Evolutionary conservation across 1,284 basidiomycete species (phyloP).

Genomic region (Megacollybia platyphylla): DNA sequence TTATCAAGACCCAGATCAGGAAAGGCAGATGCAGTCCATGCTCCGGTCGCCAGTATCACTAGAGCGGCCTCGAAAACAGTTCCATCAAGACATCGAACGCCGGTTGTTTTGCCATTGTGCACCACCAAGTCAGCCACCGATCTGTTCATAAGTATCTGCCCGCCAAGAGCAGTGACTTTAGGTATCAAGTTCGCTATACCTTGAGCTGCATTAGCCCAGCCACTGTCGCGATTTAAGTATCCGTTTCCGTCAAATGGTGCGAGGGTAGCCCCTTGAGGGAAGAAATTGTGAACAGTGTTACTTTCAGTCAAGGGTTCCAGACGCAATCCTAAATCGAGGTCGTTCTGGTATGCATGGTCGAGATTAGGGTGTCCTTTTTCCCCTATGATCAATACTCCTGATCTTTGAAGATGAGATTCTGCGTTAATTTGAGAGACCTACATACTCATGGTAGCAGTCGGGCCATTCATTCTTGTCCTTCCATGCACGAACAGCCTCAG

Average conservation of each 20-base stretch:
- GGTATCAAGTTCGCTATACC: conserved; percentile 48
- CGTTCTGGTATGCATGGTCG: conserved; percentile 43
- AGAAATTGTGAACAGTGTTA: conserved; percentile 26
- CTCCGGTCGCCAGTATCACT: conserved; percentile 61
- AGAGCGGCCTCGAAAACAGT: conserved; percentile 37
- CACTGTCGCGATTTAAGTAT: conserved; percentile 69
- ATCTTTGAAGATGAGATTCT: conserved; percentile 23
- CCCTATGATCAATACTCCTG: conserved; percentile 47
- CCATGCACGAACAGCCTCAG: conserved; percentile 65
- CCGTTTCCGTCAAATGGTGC: conserved; percentile 24
- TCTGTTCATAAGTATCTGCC: conserved; percentile 44
- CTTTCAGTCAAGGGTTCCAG: conserved; percentile 25
- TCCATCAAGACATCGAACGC: conserved; percentile 56
- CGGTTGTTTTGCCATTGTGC: conserved; percentile 31
- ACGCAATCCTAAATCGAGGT: conserved; percentile 37
- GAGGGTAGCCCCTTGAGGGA: conserved; percentile 20
- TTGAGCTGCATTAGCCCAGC: conserved; percentile 76
- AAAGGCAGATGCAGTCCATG: conserved; percentile 78
- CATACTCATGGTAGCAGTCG: conserved; percentile 72
- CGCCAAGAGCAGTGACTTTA: conserved; percentile 49
- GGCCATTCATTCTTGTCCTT: conserved; percentile 53
- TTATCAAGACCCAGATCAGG: conserved; percentile 37
- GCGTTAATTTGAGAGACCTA: conserved; percentile 7
- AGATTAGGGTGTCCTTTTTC: conserved; percentile 8
- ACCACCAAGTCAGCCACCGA: conserved; percentile 37